These are phyloP conservation scores for Vachellia pachyceras DNA, from an alignment of 306 rosid species.

Conservation along the genomic window DNA sequence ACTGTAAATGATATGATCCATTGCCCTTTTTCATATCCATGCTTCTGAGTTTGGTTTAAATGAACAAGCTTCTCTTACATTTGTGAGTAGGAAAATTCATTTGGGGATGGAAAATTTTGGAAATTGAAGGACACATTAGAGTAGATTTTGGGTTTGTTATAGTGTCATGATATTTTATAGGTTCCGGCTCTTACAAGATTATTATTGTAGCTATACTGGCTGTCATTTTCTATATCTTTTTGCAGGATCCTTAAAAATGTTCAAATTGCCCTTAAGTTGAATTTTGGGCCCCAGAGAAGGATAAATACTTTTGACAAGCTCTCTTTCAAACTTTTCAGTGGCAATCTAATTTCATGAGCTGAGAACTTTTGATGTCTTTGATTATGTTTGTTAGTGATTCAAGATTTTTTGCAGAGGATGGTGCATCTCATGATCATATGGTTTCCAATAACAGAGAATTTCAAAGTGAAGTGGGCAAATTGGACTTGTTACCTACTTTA, in stretches of 20 bases:
- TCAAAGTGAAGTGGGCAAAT: slow-evolving; percentile 71
- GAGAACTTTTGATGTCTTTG: slow-evolving; percentile 1
- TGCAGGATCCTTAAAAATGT: not conserved
- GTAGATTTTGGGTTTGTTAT: not conserved
- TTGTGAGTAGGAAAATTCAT: not conserved
- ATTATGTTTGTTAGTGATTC: slow-evolving; percentile 33
- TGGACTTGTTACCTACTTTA: slow-evolving; percentile 57
- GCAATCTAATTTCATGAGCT: not conserved
- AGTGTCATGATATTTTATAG: not conserved
- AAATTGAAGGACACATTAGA: not conserved
- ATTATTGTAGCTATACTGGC: not conserved
- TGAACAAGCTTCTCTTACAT: not conserved
- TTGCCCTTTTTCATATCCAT: slow-evolving; percentile 1
- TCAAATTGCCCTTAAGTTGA: not conserved
- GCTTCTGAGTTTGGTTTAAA: not conserved
- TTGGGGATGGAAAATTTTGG: not conserved
- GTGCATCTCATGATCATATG: slow-evolving; percentile 57
- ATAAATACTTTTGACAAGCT: not conserved
- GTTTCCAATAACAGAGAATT: slow-evolving; percentile 59
- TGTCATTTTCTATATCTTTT: not conserved
- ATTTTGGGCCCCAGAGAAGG: slow-evolving; percentile 8
- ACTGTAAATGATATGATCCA: not conserved
- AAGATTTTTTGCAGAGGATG: slow-evolving; percentile 59
- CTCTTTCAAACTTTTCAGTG: slow-evolving; percentile 15
- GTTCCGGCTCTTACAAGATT: slow-evolving; percentile 4